Evolutionary conservation across 1,284 basidiomycete species (phyloP).

Genomic region (Sporisorium reilianum): DNA sequence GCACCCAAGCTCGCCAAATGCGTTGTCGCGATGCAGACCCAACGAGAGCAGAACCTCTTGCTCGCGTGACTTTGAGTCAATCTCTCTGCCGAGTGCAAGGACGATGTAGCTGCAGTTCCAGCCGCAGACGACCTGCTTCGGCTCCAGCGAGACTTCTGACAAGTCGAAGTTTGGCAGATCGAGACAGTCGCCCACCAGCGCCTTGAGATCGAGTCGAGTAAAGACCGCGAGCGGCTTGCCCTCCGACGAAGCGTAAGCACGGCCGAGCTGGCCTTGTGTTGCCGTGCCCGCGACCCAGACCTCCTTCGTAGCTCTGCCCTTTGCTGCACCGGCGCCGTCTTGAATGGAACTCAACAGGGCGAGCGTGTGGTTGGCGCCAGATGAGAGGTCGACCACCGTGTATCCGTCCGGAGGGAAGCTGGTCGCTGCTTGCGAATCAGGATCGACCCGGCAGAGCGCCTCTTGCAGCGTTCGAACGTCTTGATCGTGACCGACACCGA

Average conservation of each 20-base stretch:
- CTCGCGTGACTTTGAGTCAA: not conserved
- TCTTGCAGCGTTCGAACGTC: constrained; percentile 21
- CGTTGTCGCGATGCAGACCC: constrained; percentile 33
- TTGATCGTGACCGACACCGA: constrained; percentile 30
- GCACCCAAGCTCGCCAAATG: constrained; percentile 43
- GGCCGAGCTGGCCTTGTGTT: constrained; percentile 36
- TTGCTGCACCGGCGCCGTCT: not conserved
- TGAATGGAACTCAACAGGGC: constrained; percentile 18
- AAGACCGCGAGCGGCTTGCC: constrained; percentile 11
- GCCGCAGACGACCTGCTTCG: constrained; percentile 31
- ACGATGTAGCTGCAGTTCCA: constrained; percentile 52
- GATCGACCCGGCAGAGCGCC: constrained; percentile 16
- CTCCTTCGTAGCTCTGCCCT: not conserved
- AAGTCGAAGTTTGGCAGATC: not conserved
- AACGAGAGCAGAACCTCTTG: constrained; percentile 37
- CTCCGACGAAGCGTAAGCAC: not conserved
- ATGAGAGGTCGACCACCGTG: constrained; percentile 23
- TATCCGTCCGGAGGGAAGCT: constrained; percentile 26
- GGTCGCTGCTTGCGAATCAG: not conserved
- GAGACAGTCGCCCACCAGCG: not conserved
- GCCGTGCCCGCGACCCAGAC: constrained; percentile 35
- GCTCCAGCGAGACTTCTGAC: constrained; percentile 6
- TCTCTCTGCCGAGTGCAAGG: not conserved
- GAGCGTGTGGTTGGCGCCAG: constrained; percentile 47
- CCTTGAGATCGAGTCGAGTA: constrained; percentile 17